Conservation (phyloP, 2,329 filamentous ascomycete genomes). For the Fonsecaea pedrosoi region DNA sequence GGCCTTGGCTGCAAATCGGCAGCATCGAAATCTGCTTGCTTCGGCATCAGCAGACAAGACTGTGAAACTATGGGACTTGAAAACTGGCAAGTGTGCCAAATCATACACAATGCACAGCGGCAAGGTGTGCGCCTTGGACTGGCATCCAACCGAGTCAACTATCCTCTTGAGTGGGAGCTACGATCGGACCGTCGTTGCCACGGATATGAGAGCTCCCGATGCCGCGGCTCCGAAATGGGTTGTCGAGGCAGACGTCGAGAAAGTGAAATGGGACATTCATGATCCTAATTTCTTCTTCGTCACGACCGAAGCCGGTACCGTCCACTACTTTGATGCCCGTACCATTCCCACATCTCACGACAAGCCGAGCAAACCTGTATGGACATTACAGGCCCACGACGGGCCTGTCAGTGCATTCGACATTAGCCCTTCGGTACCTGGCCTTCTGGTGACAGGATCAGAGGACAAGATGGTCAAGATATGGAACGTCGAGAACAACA, state of each 20-base stretch:
- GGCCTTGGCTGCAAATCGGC: slow-evolving; percentile 86
- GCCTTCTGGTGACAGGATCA: slow-evolving; percentile 90
- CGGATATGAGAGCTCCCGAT: slow-evolving; percentile 93
- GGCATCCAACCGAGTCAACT: slow-evolving; percentile 87
- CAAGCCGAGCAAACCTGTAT: slow-evolving; percentile 79
- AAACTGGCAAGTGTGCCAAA: slow-evolving; percentile 89
- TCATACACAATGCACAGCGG: slow-evolving; percentile 96
- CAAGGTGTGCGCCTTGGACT: slow-evolving; percentile 95
- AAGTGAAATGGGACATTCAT: slow-evolving; percentile 90
- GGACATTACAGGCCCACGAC: slow-evolving; percentile 95
- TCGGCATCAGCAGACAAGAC: slow-evolving; percentile 97
- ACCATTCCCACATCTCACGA: slow-evolving; percentile 61
- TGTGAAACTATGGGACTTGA: slow-evolving; percentile 96
- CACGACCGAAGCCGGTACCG: slow-evolving; percentile 86
- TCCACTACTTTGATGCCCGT: slow-evolving; percentile 90
- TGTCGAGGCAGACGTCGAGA: slow-evolving; percentile 95
- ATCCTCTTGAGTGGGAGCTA: slow-evolving; percentile 92
- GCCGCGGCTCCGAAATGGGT: slow-evolving; percentile 84
- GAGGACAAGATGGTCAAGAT: slow-evolving; percentile 95
- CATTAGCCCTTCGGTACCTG: slow-evolving; percentile 86
- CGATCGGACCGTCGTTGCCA: slow-evolving; percentile 90
- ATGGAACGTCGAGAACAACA: slow-evolving; percentile 84
- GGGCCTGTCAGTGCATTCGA: slow-evolving; percentile 91
- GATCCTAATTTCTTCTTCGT: slow-evolving; percentile 93
- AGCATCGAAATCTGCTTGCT: slow-evolving; percentile 91